A percentile compares a stretch with the other conserved stretches of the same genome.
These are phyloP conservation scores for Ceratocystis cacaofunesta DNA, from an alignment of 2,329 filamentous ascomycete species.

Conservation along the genomic window DNA sequence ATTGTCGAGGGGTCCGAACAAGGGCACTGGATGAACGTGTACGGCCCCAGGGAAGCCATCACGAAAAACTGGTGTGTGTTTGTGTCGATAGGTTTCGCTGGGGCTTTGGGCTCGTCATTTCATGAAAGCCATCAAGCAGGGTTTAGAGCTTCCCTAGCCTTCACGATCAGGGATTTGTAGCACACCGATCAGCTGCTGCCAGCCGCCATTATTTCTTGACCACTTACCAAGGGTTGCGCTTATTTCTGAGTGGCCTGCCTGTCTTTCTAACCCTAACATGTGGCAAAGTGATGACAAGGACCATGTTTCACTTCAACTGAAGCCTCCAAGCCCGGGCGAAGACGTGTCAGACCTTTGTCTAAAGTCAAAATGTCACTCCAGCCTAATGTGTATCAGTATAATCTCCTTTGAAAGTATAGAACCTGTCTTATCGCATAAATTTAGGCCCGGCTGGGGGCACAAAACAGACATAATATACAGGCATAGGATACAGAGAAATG, in stretches of 20 bases:
- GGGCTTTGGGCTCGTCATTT: background rate
- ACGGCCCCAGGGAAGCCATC: constrained; percentile 28
- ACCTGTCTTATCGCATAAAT: background rate
- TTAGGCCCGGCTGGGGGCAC: background rate
- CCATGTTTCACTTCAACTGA: background rate
- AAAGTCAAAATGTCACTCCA: background rate
- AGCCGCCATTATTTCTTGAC: background rate
- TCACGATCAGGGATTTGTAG: background rate
- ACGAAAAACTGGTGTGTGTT: background rate
- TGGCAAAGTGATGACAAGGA: background rate
- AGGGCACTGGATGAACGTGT: constrained; percentile 53
- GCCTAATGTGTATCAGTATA: background rate
- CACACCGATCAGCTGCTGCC: background rate
- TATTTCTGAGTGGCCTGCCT: background rate
- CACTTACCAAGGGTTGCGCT: background rate
- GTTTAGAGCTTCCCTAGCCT: constrained; percentile 4
- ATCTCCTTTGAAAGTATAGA: background rate
- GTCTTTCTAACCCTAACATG: background rate
- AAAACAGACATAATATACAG: background rate
- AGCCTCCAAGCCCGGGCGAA: background rate
- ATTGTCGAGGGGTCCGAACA: constrained; percentile 37
- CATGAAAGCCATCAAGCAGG: background rate
- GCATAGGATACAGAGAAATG: background rate
- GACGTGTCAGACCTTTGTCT: background rate
- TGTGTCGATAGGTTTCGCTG: constrained; percentile 29